Percentiles rank a stretch among this genome's conserved stretches.
Evolutionary conservation across 345 rosid genomes (phyloP).

Genomic region (Euphorbia lathyris): DNA sequence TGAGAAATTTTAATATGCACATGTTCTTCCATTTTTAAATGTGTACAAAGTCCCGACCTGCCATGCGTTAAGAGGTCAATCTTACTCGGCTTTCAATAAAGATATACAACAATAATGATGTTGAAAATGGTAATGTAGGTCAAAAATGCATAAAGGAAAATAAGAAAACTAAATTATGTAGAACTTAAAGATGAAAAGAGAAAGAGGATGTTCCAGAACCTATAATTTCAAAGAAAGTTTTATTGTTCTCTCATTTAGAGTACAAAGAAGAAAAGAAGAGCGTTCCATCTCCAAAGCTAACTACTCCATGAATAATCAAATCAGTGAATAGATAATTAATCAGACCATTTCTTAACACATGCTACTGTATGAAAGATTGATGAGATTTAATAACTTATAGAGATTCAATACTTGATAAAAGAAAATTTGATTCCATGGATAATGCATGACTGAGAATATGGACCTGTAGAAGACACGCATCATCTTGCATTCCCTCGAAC

Average conservation of each 20-base stretch:
- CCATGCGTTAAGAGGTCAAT: neutral
- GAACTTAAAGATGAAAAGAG: neutral
- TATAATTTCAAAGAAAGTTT: neutral
- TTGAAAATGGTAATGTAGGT: too few species aligned
- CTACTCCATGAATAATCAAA: neutral
- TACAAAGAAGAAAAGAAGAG: neutral
- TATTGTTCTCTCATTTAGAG: neutral
- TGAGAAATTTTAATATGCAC: neutral
- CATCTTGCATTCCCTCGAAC: slow-evolving; percentile 10
- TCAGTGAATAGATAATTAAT: neutral
- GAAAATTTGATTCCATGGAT: slow-evolving; percentile 2
- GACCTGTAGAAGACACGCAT: slow-evolving; percentile 23
- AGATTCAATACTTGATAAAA: slow-evolving; percentile 18
- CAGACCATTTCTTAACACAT: neutral
- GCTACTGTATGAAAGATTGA: neutral
- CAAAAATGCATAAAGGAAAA: neutral
- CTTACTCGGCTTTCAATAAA: neutral
- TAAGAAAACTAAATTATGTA: neutral
- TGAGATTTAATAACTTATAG: slow-evolving; percentile 3
- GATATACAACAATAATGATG: neutral
- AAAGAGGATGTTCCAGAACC: neutral
- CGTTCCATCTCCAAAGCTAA: neutral
- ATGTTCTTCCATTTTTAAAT: neutral
- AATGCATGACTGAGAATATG: neutral
- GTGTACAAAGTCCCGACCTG: neutral